Conservation (phyloP, 495 filamentous ascomycete species). For the Thermochaetoides thermophila region DNA sequence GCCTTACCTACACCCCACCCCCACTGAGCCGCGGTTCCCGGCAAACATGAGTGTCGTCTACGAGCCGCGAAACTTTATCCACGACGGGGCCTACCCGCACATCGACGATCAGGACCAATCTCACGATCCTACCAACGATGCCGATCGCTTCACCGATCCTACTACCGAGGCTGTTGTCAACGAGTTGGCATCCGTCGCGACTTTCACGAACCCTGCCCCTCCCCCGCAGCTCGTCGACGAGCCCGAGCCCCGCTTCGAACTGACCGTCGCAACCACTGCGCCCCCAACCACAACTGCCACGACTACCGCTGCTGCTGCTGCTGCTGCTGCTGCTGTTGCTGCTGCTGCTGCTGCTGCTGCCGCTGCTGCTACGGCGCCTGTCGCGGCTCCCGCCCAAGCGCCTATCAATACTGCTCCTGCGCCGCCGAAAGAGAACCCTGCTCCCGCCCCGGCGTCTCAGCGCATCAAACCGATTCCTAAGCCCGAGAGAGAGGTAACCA, state of each 20-base stretch:
- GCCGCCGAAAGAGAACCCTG: constrained; percentile 14
- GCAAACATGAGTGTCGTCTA: constrained; percentile 26
- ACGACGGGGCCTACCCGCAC: constrained; percentile 22
- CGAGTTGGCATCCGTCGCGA: constrained; percentile 16
- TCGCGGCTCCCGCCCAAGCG: no score
- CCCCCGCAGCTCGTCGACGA: constrained; percentile 9
- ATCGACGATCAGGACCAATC: constrained; percentile 18
- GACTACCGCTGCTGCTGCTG: no score
- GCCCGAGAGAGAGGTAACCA: constrained; percentile 31
- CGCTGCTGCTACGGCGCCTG: no score
- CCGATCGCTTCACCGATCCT: constrained; percentile 16
- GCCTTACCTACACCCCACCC: no score
- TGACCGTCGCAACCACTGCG: not conserved
- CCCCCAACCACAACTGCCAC: constrained; percentile 5
- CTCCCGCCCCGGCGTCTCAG: constrained; percentile 13
- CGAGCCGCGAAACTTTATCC: constrained; percentile 23
- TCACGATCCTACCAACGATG: constrained; percentile 13
- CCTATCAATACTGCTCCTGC: no score
- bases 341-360: no score
- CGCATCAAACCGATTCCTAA: constrained; percentile 35
- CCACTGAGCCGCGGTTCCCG: not conserved
- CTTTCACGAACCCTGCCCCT: constrained; percentile 13
- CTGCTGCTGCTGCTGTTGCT: no score
- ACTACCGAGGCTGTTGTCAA: constrained; percentile 18
- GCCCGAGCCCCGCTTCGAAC: constrained; percentile 12